Evolutionary conservation across 352 stramenopile genomes (phyloP), one percentile per base, ranked within the genome.

Genomic region (Pythium inflatum): DNA sequence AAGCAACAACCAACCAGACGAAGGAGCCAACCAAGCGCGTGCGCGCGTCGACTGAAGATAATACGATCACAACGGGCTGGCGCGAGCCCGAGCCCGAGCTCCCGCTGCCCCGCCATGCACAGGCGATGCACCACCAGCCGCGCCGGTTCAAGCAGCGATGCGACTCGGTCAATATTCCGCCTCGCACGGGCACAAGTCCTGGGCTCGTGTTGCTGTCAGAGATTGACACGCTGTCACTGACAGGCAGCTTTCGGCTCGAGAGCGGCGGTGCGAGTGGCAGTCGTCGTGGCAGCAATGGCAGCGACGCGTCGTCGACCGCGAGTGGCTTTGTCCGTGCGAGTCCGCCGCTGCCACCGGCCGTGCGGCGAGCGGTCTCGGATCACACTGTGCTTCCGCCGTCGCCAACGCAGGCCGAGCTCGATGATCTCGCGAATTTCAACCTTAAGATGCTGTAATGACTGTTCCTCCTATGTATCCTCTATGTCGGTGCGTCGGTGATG

Each of bases 381-480:
- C 80, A 91, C 63, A 84, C 80, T 41, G 76, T 83, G 40, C 69
- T 90, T 30, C 59, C 55, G 30, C 24, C 25, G 66, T 78, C 65
- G 62, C 59, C 40, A 30, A 18, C 45, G 20, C 45, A 41, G 24
- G 61, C 22, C 3, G n/a, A 30, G 20, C 33, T 77, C 31, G 82
- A 92, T 65, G 85, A 92, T 56, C 70, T 93, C 57, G 85, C 81
- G 43, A 90, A 91, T 68, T 93, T 93, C 65, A 93, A 77, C 24
- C 81, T 93, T 49, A 77, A 88, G 71, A 66, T 93, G 22, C 51
- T 66, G 36, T 81, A 67, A 36, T 13, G 5, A 13, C 13, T 16
- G 36, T 9, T 51, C 30, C 22, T 14, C 28, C 22, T 34, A 16
- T n/a, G n/a, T 18, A 40, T 51, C 9, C 43, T 27, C 22, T 51